Conservation (phyloP, 2,329 filamentous ascomycete species). For the Rhinocladiella mackenziei region DNA sequence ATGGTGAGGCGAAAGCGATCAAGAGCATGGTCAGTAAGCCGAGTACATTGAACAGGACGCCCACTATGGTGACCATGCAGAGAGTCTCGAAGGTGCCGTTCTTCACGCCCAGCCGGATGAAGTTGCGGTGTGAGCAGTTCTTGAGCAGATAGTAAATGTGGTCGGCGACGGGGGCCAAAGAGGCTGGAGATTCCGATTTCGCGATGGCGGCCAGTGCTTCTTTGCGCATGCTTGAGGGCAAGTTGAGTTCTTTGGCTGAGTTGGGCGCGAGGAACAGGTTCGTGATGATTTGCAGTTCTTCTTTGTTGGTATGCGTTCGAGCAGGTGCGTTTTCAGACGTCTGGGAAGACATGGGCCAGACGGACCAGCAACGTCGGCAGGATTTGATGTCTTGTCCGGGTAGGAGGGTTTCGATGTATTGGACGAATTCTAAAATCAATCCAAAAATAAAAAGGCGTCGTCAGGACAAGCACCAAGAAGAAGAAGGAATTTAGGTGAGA, state of each 20-base stretch:
- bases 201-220: constrained; percentile 10
- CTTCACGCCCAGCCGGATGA: constrained; percentile 23
- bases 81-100: constrained; percentile 24
- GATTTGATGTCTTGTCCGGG: constrained; percentile 3
- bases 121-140: constrained; percentile 25
- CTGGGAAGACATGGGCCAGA: constrained; percentile 7
- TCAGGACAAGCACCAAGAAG: too few species aligned
- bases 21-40: constrained; percentile 19
- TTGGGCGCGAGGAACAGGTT: constrained; percentile 11
- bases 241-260: constrained; percentile 17
- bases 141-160: constrained; percentile 23
- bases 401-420: constrained; percentile 12
- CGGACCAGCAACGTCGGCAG: constrained; percentile 8
- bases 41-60: constrained; percentile 12
- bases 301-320: constrained; percentile 4
- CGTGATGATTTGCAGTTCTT: constrained; percentile 13
- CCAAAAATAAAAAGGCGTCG: too few species aligned
- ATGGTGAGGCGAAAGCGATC: constrained; percentile 20
- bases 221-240: constrained; percentile 14
- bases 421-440: constrained; percentile 12
- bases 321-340: constrained; percentile 1
- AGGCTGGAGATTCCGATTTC: constrained; percentile 7
- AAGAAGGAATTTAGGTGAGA: too few species aligned
- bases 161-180: constrained; percentile 14
- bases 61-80: constrained; percentile 23